These are phyloP conservation scores for Penicillium sp. DNA, from an alignment of 2,329 filamentous ascomycete genomes.

Conservation along the genomic window DNA sequence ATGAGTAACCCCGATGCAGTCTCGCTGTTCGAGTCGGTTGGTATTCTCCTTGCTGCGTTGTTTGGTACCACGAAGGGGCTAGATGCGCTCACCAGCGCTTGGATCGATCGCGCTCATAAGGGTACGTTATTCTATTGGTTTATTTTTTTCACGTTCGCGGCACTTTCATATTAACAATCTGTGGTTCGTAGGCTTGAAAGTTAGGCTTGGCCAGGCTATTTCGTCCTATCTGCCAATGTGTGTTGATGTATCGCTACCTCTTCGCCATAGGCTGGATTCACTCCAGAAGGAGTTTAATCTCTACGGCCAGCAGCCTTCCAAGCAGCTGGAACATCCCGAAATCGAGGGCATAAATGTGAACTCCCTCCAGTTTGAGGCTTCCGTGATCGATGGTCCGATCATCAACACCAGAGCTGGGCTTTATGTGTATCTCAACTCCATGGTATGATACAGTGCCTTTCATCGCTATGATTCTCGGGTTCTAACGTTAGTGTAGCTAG, in stretches of 20 bases:
- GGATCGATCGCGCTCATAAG: conserved; percentile 25
- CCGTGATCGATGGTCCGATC: conserved; percentile 68
- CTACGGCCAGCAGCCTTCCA: conserved; percentile 47
- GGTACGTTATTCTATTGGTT: conserved; percentile 27
- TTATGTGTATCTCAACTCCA: conserved; percentile 82
- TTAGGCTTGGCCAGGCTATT: conserved; percentile 43
- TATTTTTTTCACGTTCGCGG: background rate
- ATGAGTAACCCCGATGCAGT: conserved; percentile 42
- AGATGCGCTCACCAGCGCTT: conserved; percentile 40
- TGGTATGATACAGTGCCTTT: conserved; percentile 53
- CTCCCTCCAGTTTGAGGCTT: conserved; percentile 57
- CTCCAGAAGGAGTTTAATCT: conserved; percentile 48
- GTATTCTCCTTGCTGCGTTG: conserved; percentile 45
- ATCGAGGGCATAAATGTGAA: conserved; percentile 49
- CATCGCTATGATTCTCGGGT: background rate
- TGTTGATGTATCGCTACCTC: conserved; percentile 42
- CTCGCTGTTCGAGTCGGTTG: conserved; percentile 48
- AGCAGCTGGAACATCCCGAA: conserved; percentile 48
- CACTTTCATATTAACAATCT: background rate
- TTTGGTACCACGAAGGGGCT: conserved; percentile 42
- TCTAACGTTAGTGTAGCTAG: conserved; percentile 63
- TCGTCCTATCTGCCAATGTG: conserved; percentile 47
- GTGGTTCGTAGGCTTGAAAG: conserved; percentile 36
- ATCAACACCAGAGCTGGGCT: conserved; percentile 79
- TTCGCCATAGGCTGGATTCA: conserved; percentile 44